phyloP scores from a whole-genome alignment of 768 basidiomycete species.

The Leccinum sublutescens region DNA sequence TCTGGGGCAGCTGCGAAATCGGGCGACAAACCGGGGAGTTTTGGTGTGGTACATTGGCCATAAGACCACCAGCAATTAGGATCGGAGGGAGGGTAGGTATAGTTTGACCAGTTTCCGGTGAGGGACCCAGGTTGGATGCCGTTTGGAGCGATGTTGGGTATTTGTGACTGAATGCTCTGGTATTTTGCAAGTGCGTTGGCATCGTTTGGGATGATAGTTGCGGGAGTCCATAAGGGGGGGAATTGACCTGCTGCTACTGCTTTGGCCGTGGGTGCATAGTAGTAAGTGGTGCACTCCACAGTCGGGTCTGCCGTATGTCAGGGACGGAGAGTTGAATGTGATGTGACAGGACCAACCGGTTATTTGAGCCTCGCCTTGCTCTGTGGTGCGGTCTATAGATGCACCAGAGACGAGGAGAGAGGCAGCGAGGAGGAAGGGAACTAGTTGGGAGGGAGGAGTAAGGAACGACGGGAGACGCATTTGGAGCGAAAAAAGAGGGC shows the following conservation, averaged over 20 bases:
- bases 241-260: slow-evolving; percentile 35
- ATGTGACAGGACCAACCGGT: slow-evolving; percentile 26
- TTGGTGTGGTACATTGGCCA: slow-evolving; percentile 46
- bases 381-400: slow-evolving; percentile 32
- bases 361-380: slow-evolving; percentile 38
- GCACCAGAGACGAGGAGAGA: slow-evolving; percentile 3
- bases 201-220: slow-evolving; percentile 43
- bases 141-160: slow-evolving; percentile 51
- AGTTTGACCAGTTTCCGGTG: slow-evolving; percentile 32
- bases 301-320: slow-evolving; percentile 26
- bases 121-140: slow-evolving; percentile 22
- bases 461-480: slow-evolving; percentile 24
- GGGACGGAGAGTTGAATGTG: background rate
- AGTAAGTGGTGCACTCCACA: slow-evolving; percentile 44
- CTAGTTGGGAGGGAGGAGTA: background rate
- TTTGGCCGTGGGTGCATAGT: slow-evolving; percentile 36
- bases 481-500: background rate
- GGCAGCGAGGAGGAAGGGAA: slow-evolving; percentile 2
- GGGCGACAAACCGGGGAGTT: slow-evolving; percentile 38
- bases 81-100: slow-evolving; percentile 40
- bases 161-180: slow-evolving; percentile 38
- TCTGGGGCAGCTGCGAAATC: slow-evolving; percentile 52
- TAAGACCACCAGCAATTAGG: slow-evolving; percentile 48
- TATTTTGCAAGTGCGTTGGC: slow-evolving; percentile 43
- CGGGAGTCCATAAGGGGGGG: slow-evolving; percentile 45